Percentiles rank a stretch among this genome's conserved stretches.
phyloP scores from a whole-genome alignment of 148 eudicot genomes.

The Rhododendron henanense region DNA sequence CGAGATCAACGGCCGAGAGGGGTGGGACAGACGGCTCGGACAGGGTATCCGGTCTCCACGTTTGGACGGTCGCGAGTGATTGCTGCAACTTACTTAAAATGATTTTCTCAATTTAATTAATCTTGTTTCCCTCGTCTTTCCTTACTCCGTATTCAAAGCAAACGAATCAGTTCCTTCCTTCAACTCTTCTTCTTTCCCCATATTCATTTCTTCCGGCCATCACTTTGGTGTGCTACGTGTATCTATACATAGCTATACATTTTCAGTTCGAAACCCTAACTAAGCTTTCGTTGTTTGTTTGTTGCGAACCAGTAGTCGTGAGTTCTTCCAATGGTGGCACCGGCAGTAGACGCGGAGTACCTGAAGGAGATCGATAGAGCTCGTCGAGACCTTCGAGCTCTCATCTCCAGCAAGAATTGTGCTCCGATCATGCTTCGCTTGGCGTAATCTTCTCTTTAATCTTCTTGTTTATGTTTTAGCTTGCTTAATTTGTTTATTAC shows the following conservation, averaged over 20 bases:
- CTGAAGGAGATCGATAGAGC: slow-evolving; percentile 64
- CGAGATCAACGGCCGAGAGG: too few relatives aligned
- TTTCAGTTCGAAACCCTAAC: background rate
- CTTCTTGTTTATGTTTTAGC: background rate
- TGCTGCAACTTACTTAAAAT: too few relatives aligned
- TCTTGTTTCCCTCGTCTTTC: background rate
- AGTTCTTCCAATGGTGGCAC: slow-evolving; percentile 16
- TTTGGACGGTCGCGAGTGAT: too few relatives aligned
- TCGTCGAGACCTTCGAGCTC: slow-evolving; percentile 71
- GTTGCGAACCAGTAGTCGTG: background rate
- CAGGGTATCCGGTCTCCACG: too few relatives aligned
- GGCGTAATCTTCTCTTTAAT: slow-evolving; percentile 44
- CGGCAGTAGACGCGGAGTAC: slow-evolving; percentile 45
- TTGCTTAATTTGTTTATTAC: background rate
- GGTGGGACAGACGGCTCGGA: too few relatives aligned
- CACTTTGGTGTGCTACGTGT: background rate
- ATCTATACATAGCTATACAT: background rate
- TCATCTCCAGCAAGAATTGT: slow-evolving; percentile 62
- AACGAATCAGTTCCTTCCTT: slow-evolving; percentile 4
- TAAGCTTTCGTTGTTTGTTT: background rate
- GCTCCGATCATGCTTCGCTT: slow-evolving; percentile 96
- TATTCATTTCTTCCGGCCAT: slow-evolving; percentile 6
- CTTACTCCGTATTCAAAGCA: background rate
- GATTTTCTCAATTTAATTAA: too few relatives aligned
- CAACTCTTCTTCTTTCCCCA: background rate